Evolutionary conservation across 805 yeast species (phyloP).

Genomic region (Clavispora santaluciae): DNA sequence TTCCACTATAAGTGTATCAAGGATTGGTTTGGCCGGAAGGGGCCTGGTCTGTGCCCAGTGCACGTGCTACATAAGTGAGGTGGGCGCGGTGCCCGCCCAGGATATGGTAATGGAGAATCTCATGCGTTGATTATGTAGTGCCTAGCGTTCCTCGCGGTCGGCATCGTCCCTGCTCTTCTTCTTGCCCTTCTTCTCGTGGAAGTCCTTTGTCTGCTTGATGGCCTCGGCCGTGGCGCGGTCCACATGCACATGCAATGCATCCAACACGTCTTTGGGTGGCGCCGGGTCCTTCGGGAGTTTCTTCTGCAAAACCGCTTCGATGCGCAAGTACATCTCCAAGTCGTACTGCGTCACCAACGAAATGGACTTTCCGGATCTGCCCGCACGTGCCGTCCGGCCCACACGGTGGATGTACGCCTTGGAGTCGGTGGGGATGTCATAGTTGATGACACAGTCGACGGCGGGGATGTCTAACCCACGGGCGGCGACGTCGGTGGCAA

Average conservation of each 20-base stretch:
- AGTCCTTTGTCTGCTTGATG: conserved; percentile 68
- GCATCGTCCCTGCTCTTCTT: conserved; percentile 37
- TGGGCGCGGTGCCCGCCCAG: background rate
- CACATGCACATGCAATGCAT: conserved; percentile 77
- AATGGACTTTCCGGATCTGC: conserved; percentile 81
- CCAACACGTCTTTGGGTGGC: conserved; percentile 70
- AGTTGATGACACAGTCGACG: conserved; percentile 72
- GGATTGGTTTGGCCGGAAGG: conserved; percentile 85
- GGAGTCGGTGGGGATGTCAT: conserved; percentile 79
- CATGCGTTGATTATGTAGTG: background rate
- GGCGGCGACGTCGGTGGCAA: conserved; percentile 87
- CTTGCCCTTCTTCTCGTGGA: conserved; percentile 41
- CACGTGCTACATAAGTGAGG: conserved; percentile 44
- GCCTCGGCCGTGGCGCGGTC: conserved; percentile 92
- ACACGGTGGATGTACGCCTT: conserved; percentile 84
- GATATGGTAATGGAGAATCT: background rate
- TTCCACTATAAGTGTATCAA: conserved; percentile 89
- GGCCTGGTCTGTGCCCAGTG: conserved; percentile 83
- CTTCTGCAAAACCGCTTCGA: conserved; percentile 80
- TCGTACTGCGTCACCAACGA: conserved; percentile 94
- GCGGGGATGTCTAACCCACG: conserved; percentile 83
- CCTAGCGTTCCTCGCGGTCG: conserved; percentile 29
- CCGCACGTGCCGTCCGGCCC: conserved; percentile 95
- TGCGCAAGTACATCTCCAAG: conserved; percentile 78
- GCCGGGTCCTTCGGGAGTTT: conserved; percentile 76